Conservation (phyloP, 306 rosid species). For the Coriaria nepalensis region DNA sequence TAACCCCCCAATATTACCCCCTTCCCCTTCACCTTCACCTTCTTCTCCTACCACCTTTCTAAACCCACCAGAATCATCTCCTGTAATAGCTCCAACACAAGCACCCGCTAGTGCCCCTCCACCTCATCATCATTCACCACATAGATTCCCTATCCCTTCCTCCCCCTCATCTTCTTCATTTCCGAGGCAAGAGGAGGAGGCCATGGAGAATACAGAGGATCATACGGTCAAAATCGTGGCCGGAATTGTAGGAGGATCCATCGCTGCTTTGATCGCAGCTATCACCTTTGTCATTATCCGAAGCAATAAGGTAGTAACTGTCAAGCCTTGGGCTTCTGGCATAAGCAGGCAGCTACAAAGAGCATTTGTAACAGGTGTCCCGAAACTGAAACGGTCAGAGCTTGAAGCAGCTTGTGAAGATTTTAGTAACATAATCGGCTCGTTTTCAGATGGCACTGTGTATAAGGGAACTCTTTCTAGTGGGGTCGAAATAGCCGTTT, state of each 20-base stretch:
- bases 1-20: too few relatives aligned
- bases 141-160: conserved; percentile 21
- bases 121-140: conserved; percentile 13
- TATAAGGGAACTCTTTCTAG: conserved; percentile 90
- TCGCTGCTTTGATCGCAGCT: conserved; percentile 30
- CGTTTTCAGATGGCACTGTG: conserved; percentile 40
- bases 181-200: conserved; percentile 18
- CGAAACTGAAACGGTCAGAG: conserved; percentile 64
- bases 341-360: conserved; percentile 91
- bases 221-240: conserved; percentile 27
- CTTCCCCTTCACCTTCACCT: conserved; percentile 27
- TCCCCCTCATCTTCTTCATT: conserved; percentile 34
- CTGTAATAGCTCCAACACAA: conserved; percentile 11
- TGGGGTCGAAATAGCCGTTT: conserved; percentile 92
- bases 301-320: conserved; percentile 54
- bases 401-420: conserved; percentile 83
- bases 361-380: conserved; percentile 90
- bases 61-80: too few relatives aligned
- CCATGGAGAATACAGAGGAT: conserved; percentile 20
- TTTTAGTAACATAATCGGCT: conserved; percentile 81
- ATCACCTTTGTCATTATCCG: conserved; percentile 28
- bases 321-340: conserved; percentile 92
- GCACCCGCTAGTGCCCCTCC: conserved; percentile 21
- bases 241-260: conserved; percentile 36
- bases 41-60: too few relatives aligned